Conservation (phyloP, 1,284 basidiomycete genomes). For the Boletus semigastroideus region DNA sequence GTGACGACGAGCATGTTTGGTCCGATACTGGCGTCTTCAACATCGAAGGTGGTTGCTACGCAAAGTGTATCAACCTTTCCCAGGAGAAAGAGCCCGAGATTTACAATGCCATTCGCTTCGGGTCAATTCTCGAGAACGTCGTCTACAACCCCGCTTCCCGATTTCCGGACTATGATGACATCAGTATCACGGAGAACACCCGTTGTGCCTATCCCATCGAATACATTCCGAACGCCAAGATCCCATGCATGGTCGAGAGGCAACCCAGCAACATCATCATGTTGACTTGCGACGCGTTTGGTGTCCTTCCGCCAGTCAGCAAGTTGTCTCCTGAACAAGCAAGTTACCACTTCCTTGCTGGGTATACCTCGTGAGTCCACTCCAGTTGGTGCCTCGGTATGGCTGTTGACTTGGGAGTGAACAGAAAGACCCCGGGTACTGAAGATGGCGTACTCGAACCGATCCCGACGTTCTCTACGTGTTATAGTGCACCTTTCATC, state of each 20-base stretch:
- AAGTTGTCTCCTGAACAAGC: conserved; percentile 94
- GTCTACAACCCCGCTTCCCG: conserved; percentile 93
- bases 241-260: conserved; percentile 82
- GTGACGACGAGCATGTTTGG: conserved; percentile 99
- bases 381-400: not conserved
- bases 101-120: conserved; percentile 92
- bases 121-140: conserved; percentile 98
- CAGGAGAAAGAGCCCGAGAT: conserved; percentile 98
- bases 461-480: conserved; percentile 98
- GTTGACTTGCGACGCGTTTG: conserved; percentile 98
- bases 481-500: conserved; percentile 99
- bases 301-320: conserved; percentile 95
- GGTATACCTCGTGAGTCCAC: conserved; percentile 83
- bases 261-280: conserved; percentile 97
- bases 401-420: conserved; percentile 6
- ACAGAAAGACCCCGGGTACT: conserved; percentile 90
- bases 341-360: conserved; percentile 96
- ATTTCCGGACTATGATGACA: conserved; percentile 93
- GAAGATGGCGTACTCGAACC: conserved; percentile 98
- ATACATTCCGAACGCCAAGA: conserved; percentile 93
- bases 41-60: conserved; percentile 99
- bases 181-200: conserved; percentile 98
- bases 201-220: conserved; percentile 98
- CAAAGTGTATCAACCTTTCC: conserved; percentile 97
- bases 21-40: conserved; percentile 98